Evolutionary conservation across 106 monocot species (phyloP).

Genomic region (Dendrobium officinale): DNA sequence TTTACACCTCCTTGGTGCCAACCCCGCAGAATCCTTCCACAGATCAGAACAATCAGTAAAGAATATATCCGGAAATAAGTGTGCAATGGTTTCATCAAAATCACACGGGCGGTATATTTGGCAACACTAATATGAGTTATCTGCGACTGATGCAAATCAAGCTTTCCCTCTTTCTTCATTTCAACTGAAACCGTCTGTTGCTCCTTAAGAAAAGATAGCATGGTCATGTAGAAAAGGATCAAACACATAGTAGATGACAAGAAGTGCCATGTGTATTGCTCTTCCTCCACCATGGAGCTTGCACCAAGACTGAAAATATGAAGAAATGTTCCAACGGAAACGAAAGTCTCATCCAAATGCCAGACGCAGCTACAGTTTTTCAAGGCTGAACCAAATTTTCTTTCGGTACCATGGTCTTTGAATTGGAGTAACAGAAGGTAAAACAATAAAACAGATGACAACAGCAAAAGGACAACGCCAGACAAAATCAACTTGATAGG

Average conservation of each 20-base stretch:
- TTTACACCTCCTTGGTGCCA: slow-evolving; percentile 99
- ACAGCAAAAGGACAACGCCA: slow-evolving; percentile 53
- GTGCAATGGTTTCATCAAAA: slow-evolving; percentile 1
- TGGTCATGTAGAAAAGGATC: slow-evolving; percentile 45
- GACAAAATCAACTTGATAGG: slow-evolving; percentile 45
- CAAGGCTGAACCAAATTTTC: slow-evolving; percentile 5
- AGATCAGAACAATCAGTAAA: slow-evolving; percentile 57
- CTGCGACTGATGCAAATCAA: slow-evolving; percentile 2
- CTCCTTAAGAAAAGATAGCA: slow-evolving; percentile 22
- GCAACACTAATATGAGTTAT: slow-evolving; percentile 4
- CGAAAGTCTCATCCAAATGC: slow-evolving; percentile 46
- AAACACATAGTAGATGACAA: slow-evolving; percentile 69
- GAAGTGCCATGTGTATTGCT: slow-evolving; percentile 97
- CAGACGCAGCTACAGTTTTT: slow-evolving; percentile 6
- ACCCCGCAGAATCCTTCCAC: slow-evolving; percentile 69
- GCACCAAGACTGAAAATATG: slow-evolving; percentile 67
- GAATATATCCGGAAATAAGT: slow-evolving; percentile 17
- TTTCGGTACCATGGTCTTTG: slow-evolving; percentile 19
- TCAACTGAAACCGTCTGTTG: slow-evolving; percentile 8
- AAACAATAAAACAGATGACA: slow-evolving; percentile 55
- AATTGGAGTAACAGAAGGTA: slow-evolving; percentile 30
- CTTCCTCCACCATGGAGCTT: slow-evolving; percentile 98
- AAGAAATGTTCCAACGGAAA: slow-evolving; percentile 37
- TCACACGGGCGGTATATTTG: background rate
- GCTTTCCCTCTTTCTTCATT: slow-evolving; percentile 7